Conservation (phyloP, 495 filamentous ascomycete genomes). For the Hypoxylon crocopeplum region DNA sequence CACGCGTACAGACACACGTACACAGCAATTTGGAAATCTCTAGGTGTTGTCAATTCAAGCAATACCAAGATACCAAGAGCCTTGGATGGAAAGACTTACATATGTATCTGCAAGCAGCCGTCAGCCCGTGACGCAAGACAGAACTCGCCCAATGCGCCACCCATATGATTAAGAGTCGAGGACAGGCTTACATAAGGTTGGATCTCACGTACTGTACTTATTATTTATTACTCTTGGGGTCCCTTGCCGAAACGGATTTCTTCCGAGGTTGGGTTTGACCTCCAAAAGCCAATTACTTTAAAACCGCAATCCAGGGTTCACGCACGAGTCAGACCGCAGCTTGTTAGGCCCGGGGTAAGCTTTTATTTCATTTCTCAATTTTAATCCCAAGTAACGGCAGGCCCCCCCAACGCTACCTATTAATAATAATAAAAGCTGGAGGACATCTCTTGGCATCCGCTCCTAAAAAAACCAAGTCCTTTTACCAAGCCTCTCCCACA, state of each 20-base stretch:
- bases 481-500: slow-evolving; percentile 42
- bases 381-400: too few species aligned
- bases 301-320: background rate
- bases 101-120: slow-evolving; percentile 24
- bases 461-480: slow-evolving; percentile 37
- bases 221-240: background rate
- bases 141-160: slow-evolving; percentile 4
- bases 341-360: background rate
- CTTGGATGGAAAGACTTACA: slow-evolving; percentile 8
- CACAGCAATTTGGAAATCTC: background rate
- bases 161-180: background rate
- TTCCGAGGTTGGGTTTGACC: background rate
- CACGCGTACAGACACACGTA: background rate
- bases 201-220: background rate
- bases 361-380: too few species aligned
- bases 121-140: slow-evolving; percentile 15
- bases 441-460: slow-evolving; percentile 43
- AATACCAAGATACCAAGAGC: slow-evolving; percentile 25
- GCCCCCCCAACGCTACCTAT: slow-evolving; percentile 8
- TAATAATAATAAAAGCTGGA: slow-evolving; percentile 37
- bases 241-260: slow-evolving; percentile 10
- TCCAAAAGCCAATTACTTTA: background rate
- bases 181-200: background rate
- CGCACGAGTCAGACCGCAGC: background rate
- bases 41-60: slow-evolving; percentile 16